Percentiles rank a stretch among this genome's conserved stretches.
Evolutionary conservation across 805 yeast species (phyloP).

Genomic region (Pichia occidentalis): DNA sequence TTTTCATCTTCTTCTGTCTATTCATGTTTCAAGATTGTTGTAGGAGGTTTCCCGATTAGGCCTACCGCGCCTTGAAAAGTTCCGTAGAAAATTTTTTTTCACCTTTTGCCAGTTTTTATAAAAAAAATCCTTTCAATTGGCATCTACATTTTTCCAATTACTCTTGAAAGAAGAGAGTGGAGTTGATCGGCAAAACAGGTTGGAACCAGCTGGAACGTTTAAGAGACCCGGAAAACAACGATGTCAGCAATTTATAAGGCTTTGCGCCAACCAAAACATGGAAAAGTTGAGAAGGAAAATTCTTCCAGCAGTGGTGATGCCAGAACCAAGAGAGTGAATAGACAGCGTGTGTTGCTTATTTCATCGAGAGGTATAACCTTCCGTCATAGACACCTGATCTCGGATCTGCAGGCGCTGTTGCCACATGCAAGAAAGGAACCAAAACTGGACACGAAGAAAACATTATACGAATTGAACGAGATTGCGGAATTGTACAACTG

Average conservation of each 20-base stretch:
- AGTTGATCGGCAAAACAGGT: too few species aligned
- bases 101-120: too few species aligned
- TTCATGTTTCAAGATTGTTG: too few species aligned
- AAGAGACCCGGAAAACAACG: too few species aligned
- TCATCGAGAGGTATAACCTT: conserved; percentile 93
- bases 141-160: too few species aligned
- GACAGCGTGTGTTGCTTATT: conserved; percentile 81
- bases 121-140: too few species aligned
- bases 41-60: too few species aligned
- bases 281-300: conserved; percentile 29
- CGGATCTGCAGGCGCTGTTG: conserved; percentile 67
- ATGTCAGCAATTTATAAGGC: conserved; percentile 77
- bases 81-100: too few species aligned
- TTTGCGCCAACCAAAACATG: conserved; percentile 26
- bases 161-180: too few species aligned
- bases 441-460: conserved; percentile 87
- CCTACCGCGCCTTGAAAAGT: too few species aligned
- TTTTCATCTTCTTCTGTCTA: too few species aligned
- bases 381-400: conserved; percentile 91
- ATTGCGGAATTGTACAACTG: conserved; percentile 96
- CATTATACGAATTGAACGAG: conserved; percentile 82
- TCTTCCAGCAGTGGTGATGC: conserved; percentile 29
- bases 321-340: conserved; percentile 59
- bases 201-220: too few species aligned
- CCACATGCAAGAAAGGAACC: conserved; percentile 98